Base-by-base conservation (phyloP, 139 green algal genomes). In the Monoraphidium neglectum region DNA sequence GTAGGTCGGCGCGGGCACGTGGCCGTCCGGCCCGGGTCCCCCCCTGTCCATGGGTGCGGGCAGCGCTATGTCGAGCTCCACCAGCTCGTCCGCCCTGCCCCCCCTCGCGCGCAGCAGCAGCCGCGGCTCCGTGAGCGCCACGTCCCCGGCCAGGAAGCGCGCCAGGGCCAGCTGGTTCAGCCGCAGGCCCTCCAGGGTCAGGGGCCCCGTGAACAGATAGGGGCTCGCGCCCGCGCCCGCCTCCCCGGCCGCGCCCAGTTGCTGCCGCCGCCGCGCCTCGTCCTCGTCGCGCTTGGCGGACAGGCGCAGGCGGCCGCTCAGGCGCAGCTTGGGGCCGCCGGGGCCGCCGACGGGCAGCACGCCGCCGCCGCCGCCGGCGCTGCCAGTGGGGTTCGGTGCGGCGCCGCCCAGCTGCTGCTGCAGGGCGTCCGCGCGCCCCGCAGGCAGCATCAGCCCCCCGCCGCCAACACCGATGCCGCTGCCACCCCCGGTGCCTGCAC, bases 31-130 rank as follows among this genome's bases (percentile, higher is more conserved):
- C 32, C 73, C 73, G n/a, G 63, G 63, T 8, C 43, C 43, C 8
- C 8, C 8, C 43, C 43, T 8, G 43, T 51, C 43, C 36, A 3
- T 12, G n/a, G 62, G 36, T 32, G 24, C 47, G 12, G 87, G 84
- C 68, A 94, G 68, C 3, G 84, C 81, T 24, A 96, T 70, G 69
- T 94, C 82, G 16, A 96, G 54, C 43, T 95, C 87, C 38, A 97
- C 53, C 36, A 83, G 62, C 67, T 95, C 91, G 68, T 92, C 84
- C 35, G 81, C 24, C 8, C 85, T 47, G 30, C 62, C 54, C 3
- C 87, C 63, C 2, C 54, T 1, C 1, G 78, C 74, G 30, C 76
- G 59, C 54, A 87, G 54, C 59, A 77, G 62, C 62, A 87, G 69
- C 54, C 84, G 77, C 0, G 37, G 59, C 28, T 70, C 70, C 1